These are phyloP conservation scores for Cyamopsis tetragonoloba DNA, from an alignment of 306 rosid genomes.

Conservation along the genomic window DNA sequence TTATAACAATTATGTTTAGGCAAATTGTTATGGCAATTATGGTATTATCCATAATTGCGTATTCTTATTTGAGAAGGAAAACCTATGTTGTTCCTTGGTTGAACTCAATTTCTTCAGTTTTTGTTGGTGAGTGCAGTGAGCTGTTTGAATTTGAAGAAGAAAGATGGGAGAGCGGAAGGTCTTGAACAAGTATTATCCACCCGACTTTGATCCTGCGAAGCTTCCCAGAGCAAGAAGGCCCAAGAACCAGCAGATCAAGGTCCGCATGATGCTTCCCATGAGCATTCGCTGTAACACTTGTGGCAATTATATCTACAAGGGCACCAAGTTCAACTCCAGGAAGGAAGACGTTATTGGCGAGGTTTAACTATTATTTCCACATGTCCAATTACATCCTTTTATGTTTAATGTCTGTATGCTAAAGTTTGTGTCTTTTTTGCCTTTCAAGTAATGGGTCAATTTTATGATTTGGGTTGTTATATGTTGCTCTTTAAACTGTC, in stretches of 20 bases:
- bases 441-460: neutral
- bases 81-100: neutral
- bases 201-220: slow-evolving; percentile 87
- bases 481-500: neutral
- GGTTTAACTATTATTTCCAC: slow-evolving; percentile 10
- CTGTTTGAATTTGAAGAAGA: slow-evolving; percentile 14
- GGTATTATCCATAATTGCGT: too few relatives aligned
- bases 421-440: slow-evolving; percentile 30
- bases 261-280: slow-evolving; percentile 99
- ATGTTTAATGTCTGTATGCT: slow-evolving; percentile 8
- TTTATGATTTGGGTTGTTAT: neutral
- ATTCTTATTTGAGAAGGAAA: neutral
- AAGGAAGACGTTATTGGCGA: slow-evolving; percentile 49
- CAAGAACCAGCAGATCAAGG: slow-evolving; percentile 82
- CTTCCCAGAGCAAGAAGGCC: slow-evolving; percentile 68
- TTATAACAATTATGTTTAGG: too few relatives aligned
- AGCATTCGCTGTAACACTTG: slow-evolving; percentile 93
- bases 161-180: slow-evolving; percentile 93
- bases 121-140: neutral
- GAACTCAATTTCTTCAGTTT: neutral
- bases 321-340: slow-evolving; percentile 46
- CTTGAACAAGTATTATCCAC: slow-evolving; percentile 87
- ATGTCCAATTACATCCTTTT: neutral
- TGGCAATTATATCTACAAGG: slow-evolving; percentile 47
- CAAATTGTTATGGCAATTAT: too few relatives aligned